Evolutionary conservation across 495 filamentous ascomycete species (phyloP), one percentile per base, ranked within the genome.

Genomic region (Tuber aestivum): DNA sequence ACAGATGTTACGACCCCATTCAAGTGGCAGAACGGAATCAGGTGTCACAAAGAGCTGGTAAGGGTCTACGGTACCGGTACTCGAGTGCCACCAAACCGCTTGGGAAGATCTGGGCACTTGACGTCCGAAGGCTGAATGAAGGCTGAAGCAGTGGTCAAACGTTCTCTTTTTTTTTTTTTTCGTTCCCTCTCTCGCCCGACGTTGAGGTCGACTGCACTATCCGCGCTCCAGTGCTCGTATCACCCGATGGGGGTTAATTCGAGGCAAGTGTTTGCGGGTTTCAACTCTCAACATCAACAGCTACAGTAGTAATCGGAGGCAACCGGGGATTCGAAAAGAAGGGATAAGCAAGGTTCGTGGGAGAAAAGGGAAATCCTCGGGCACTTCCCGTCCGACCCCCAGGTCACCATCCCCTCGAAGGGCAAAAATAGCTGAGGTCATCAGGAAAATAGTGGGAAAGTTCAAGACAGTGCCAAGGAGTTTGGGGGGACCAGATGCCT

Each of bases 401-500:
- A 20, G 18, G 56, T 65, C 56, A 65, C 27, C n/a, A 65, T n/a
- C 27, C 56, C 56, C 27, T 65, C 56, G 35, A 65, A 35, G 56
- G 56, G 56, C 56, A 65, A 35, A 65, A 65, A 65, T 65, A 65
- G 4, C 14, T 65, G 56, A 32, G 32, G 16, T 65, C 32, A 35
- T 56, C 0, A n/a, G 48, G 48, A n/a, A 56, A n/a, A n/a, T 35
- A 5, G 14, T 32, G 14, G 21, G 9, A 27, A 18, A 32, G 56
- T 32, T 32, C 23, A n/a, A 65, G 56, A 65, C 56, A 65, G 14
- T 65, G 56, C 56, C 56, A 65, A 65, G 56, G 16, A 3, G 14
- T 18, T 18, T 65, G 56, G 56, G 12, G 1, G 3, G 12, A 18
- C 12, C n/a, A 27, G 45, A 79, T 79, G 70, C 76, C 70, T 79